Percentiles rank a stretch among this genome's conserved stretches.
Evolutionary conservation across 129 eudicot genomes (phyloP).

Genomic region (Silybum marianum): DNA sequence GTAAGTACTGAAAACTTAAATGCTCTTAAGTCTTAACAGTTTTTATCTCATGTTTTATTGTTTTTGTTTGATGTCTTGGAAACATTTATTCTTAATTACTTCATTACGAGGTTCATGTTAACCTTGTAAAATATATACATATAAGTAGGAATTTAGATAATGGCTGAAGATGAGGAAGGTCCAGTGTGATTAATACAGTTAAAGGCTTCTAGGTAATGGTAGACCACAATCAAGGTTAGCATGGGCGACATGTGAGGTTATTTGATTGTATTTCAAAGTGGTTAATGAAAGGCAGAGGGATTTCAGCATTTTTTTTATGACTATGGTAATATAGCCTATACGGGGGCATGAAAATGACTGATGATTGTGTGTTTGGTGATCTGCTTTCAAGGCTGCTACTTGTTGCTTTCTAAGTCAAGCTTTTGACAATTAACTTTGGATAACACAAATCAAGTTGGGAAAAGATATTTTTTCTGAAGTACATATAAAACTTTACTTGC

Average conservation of each 20-base stretch:
- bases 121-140: background rate
- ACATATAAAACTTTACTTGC: background rate
- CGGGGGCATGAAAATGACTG: background rate
- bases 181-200: background rate
- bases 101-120: background rate
- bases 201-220: background rate
- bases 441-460: background rate
- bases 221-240: too few species aligned
- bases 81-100: background rate
- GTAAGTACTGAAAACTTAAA: constrained; percentile 45
- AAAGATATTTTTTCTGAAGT: background rate
- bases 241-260: background rate
- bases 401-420: background rate
- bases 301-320: background rate
- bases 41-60: background rate
- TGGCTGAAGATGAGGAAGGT: background rate
- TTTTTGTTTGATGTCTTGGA: background rate
- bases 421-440: background rate
- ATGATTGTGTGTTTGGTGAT: background rate
- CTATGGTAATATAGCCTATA: background rate
- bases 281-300: background rate
- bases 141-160: background rate
- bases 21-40: constrained; percentile 13
- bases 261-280: background rate
- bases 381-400: too few species aligned